Conservation (phyloP, 345 rosid genomes). For the Eucalyptus virginea region DNA sequence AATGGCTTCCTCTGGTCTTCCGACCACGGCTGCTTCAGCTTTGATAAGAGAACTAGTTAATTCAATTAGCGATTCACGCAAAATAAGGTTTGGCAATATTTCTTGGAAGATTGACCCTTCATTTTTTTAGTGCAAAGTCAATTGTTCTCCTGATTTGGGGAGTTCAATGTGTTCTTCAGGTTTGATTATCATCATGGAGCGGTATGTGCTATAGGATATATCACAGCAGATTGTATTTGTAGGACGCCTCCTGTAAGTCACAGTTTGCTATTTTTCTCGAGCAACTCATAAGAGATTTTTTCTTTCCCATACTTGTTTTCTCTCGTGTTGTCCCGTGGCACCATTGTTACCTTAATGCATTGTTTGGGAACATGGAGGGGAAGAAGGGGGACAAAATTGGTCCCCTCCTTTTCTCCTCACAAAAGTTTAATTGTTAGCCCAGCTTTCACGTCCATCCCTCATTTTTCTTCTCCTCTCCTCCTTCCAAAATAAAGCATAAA, state of each 20-base stretch:
- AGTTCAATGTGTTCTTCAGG: slow-evolving; percentile 22
- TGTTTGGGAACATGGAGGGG: background rate
- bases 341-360: background rate
- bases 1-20: slow-evolving; percentile 76
- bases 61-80: slow-evolving; percentile 29
- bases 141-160: background rate
- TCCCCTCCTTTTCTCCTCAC: background rate
- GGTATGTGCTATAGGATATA: slow-evolving; percentile 71
- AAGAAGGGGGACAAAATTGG: background rate
- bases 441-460: background rate
- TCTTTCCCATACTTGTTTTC: background rate
- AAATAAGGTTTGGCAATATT: slow-evolving; percentile 40
- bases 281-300: background rate
- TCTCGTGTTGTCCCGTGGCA: background rate
- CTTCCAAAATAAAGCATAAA: background rate
- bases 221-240: slow-evolving; percentile 55
- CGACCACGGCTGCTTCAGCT: slow-evolving; percentile 32
- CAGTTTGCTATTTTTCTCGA: background rate
- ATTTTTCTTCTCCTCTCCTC: background rate
- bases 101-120: background rate
- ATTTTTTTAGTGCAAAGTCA: background rate
- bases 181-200: slow-evolving; percentile 77
- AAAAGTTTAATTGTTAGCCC: background rate
- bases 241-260: slow-evolving; percentile 39
- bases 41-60: slow-evolving; percentile 54